Evolutionary conservation across 345 rosid genomes (phyloP), one percentile per base, ranked within the genome.

Genomic region (Leavenworthia alabamica): DNA sequence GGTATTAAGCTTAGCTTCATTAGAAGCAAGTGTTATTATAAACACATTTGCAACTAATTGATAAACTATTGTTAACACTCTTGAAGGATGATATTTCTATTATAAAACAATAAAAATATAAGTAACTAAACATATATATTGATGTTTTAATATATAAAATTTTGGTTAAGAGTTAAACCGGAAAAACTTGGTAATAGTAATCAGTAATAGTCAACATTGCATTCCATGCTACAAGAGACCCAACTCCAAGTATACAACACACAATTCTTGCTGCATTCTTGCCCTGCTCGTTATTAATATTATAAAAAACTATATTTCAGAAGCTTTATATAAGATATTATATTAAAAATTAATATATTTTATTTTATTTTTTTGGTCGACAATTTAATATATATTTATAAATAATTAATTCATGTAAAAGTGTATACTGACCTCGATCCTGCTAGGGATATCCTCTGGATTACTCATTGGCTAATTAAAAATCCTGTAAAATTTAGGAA

Each of bases 161-260:
- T n/a, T n/a, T n/a, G n/a, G n/a, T n/a, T n/a, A n/a, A 11, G 4
- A 31, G 1, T 29, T 46, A 42, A 79, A 90, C 96, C 66, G 92
- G 96, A 17, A 86, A 91, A 70, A 88, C 44, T 62, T 56, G 52
- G n/a, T 6, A 62, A 31, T 88, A 84, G 64, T 91, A 86, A 64
- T 91, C 96, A 62, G 72, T 80, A 17, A 88, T 84, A 28, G 86
- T 88, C 43, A 91, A 60, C 92, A 86, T 83, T 64, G 95, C 84
- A 67, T 88, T 84, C 92, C 98, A 88, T 15, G 98, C 62, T 58
- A 88, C 67, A 24, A 91, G 90, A 70, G 83, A 80, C n/a, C 96
- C 96, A 26, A 76, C 42, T 29, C 96, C 98, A 0, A 91, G 87
- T 57, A 86, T 69, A 83, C 90, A 88, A 71, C 96, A 86, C n/a